These are phyloP conservation scores for Margaritispora aquatica DNA, from an alignment of 495 filamentous ascomycete species.

Conservation along the genomic window DNA sequence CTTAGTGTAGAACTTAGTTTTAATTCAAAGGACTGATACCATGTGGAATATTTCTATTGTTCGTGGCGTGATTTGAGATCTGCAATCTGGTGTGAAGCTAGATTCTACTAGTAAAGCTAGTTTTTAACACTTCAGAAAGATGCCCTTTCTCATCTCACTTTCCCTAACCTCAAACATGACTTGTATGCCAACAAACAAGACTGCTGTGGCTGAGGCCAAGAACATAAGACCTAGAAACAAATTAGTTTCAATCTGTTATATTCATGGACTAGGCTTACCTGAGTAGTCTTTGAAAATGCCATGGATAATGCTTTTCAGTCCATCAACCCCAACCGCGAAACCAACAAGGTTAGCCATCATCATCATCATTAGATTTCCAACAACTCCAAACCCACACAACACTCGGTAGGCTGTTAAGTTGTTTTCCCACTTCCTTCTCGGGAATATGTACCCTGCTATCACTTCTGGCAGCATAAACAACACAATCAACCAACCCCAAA, in stretches of 20 bases:
- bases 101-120: too few relatives aligned
- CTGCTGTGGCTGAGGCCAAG: conserved; percentile 57
- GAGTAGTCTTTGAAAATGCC: conserved; percentile 69
- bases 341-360: conserved; percentile 92
- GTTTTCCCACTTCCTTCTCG: conserved; percentile 58
- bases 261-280: conserved; percentile 36
- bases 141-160: conserved; percentile 71
- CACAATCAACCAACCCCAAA: conserved; percentile 95
- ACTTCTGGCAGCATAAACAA: conserved; percentile 90
- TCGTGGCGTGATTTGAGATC: too few relatives aligned
- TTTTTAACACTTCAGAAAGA: conserved; percentile 73
- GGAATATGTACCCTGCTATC: conserved; percentile 63
- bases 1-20: too few relatives aligned
- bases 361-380: conserved; percentile 90
- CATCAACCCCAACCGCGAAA: conserved; percentile 88
- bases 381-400: conserved; percentile 77
- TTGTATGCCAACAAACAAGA: conserved; percentile 80
- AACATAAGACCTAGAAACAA: conserved; percentile 60
- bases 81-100: too few relatives aligned
- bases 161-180: conserved; percentile 96
- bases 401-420: conserved; percentile 66
- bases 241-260: conserved; percentile 9
- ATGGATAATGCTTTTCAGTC: conserved; percentile 65
- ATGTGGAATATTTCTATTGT: too few relatives aligned
- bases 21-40: too few relatives aligned